A percentile compares a stretch with the other conserved stretches of the same genome.
These are phyloP conservation scores for Penicillium sp. DNA, from an alignment of 2,329 filamentous ascomycete species.

Conservation along the genomic window DNA sequence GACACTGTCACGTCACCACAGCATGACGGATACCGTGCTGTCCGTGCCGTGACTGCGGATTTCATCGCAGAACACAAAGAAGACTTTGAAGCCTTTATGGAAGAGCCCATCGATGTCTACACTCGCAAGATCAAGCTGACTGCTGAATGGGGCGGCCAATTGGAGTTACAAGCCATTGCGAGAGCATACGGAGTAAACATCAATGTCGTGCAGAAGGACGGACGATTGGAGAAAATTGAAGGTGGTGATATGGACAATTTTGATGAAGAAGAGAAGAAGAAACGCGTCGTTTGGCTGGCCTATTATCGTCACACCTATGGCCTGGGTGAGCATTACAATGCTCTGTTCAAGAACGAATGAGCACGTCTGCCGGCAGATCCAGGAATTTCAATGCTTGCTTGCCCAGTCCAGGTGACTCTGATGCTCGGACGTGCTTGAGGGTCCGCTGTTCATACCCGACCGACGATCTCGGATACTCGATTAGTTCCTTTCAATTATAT, in stretches of 20 bases:
- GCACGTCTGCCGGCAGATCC: not conserved
- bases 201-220: constrained; percentile 75
- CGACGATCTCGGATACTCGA: not conserved
- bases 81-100: constrained; percentile 81
- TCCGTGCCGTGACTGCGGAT: constrained; percentile 65
- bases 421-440: not conserved
- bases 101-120: constrained; percentile 70
- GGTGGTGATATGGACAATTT: constrained; percentile 40
- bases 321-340: constrained; percentile 96
- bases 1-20: constrained; percentile 32
- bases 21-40: constrained; percentile 55
- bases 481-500: not conserved
- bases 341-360: constrained; percentile 52
- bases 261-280: constrained; percentile 40
- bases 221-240: constrained; percentile 68
- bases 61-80: constrained; percentile 70
- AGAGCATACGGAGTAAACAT: constrained; percentile 74
- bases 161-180: constrained; percentile 81
- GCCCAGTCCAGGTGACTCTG: too few species aligned
- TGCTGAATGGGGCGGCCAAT: constrained; percentile 91
- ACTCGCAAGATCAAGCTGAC: constrained; percentile 72
- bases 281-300: constrained; percentile 74
- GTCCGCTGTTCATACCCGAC: not conserved
- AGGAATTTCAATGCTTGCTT: not conserved
- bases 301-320: constrained; percentile 95